phyloP scores from a whole-genome alignment of 352 stramenopile species.

The Globisporangium spinosum region DNA sequence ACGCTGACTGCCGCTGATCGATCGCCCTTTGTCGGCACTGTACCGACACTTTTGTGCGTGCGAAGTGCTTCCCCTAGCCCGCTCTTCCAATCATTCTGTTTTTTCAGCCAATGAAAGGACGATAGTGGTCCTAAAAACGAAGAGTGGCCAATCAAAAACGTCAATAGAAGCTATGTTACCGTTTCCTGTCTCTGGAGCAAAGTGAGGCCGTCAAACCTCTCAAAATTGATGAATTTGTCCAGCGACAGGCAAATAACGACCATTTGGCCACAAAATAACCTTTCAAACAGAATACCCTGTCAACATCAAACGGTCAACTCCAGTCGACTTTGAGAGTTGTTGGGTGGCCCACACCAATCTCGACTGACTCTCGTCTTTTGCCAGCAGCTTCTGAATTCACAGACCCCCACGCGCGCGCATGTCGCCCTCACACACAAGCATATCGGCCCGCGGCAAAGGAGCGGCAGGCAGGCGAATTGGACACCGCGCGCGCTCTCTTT shows the following conservation, averaged over 20 bases:
- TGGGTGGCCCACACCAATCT: constrained; percentile 6
- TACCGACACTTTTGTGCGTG: not conserved
- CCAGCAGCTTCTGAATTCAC: not conserved
- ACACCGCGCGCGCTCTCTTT: not conserved
- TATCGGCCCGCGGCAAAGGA: not conserved
- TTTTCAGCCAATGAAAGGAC: not conserved
- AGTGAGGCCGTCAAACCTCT: not conserved
- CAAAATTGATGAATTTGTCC: not conserved
- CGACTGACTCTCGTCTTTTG: constrained; percentile 7
- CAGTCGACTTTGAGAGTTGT: not conserved
- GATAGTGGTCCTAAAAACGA: not conserved
- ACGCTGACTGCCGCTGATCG: too few species aligned
- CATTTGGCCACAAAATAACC: not conserved
- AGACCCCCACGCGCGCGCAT: not conserved
- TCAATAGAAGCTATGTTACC: not conserved
- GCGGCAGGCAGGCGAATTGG: not conserved
- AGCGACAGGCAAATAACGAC: not conserved
- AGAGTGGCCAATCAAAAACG: not conserved
- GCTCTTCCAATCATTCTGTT: not conserved
- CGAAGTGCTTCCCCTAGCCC: not conserved
- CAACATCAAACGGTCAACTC: not conserved
- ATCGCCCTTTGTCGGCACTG: not conserved
- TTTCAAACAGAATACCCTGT: not conserved
- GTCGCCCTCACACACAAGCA: not conserved
- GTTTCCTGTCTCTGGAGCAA: not conserved